A percentile compares a stretch with the other conserved stretches of the same genome.
Evolutionary conservation across 1,284 basidiomycete genomes (phyloP).

Genomic region (Ceratobasidium sp.): DNA sequence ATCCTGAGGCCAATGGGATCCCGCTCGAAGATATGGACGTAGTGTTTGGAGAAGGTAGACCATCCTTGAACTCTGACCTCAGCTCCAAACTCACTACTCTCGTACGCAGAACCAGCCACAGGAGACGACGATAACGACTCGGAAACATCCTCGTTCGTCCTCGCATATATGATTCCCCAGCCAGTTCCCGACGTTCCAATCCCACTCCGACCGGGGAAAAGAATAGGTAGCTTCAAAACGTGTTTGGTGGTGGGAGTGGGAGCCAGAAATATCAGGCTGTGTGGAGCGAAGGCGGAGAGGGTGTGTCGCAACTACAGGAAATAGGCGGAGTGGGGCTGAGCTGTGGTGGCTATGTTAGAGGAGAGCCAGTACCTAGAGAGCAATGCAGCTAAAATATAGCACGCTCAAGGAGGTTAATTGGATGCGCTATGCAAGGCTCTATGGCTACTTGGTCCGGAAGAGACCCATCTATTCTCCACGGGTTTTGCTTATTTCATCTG

Average conservation of each 20-base stretch:
- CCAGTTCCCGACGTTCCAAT: slow-evolving; percentile 56
- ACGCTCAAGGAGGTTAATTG: too few species aligned
- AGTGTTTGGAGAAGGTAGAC: slow-evolving; percentile 66
- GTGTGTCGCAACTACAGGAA: slow-evolving; percentile 30
- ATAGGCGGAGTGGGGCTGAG: not conserved
- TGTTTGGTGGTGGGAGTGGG: slow-evolving; percentile 65
- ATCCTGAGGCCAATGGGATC: slow-evolving; percentile 70
- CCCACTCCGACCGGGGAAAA: slow-evolving; percentile 48
- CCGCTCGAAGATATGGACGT: slow-evolving; percentile 63
- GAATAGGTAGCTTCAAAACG: slow-evolving; percentile 66
- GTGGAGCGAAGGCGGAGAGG: slow-evolving; percentile 9
- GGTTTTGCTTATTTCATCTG: too few species aligned
- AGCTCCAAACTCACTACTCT: slow-evolving; percentile 59
- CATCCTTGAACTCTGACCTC: slow-evolving; percentile 25
- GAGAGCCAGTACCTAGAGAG: not conserved
- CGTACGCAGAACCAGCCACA: not conserved
- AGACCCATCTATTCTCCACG: too few species aligned
- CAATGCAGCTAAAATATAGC: too few species aligned
- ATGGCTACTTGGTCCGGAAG: too few species aligned
- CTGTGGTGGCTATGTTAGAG: not conserved
- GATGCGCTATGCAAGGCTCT: too few species aligned
- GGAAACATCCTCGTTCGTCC: slow-evolving; percentile 72
- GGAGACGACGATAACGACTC: slow-evolving; percentile 79
- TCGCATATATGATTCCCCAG: slow-evolving; percentile 56
- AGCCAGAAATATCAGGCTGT: slow-evolving; percentile 67